Conservation (phyloP, 192 early-diverging fungal genomes). For the Coemansia sp. region DNA sequence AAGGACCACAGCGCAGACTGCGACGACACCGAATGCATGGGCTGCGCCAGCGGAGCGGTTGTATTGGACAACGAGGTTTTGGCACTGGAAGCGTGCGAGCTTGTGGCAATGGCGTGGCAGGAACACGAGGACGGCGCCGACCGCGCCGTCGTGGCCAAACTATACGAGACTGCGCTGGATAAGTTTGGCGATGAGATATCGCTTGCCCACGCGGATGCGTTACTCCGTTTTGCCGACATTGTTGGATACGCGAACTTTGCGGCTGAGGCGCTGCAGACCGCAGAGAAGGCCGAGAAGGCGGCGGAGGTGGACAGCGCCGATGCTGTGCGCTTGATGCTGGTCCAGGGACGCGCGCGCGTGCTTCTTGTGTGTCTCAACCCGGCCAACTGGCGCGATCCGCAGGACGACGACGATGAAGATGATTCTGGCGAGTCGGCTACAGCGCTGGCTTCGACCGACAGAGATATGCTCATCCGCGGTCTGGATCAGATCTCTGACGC, state of each 20-base stretch:
- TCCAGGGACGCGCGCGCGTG: slow-evolving; percentile 30
- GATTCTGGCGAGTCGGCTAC: background rate
- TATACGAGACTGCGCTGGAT: slow-evolving; percentile 62
- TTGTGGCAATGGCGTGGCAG: slow-evolving; percentile 57
- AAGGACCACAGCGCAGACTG: slow-evolving; percentile 59
- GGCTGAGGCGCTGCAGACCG: slow-evolving; percentile 8
- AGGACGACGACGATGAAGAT: slow-evolving; percentile 22
- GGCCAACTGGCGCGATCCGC: slow-evolving; percentile 31
- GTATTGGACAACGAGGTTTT: slow-evolving; percentile 24
- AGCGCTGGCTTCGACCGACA: background rate
- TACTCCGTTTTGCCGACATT: slow-evolving; percentile 34
- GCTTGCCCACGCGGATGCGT: slow-evolving; percentile 23
- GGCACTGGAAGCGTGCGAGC: slow-evolving; percentile 31
- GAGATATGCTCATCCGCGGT: slow-evolving; percentile 22
- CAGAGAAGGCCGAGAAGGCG: slow-evolving; percentile 6
- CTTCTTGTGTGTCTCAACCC: slow-evolving; percentile 29
- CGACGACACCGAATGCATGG: slow-evolving; percentile 57
- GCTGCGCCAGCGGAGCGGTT: slow-evolving; percentile 65
- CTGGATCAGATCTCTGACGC: slow-evolving; percentile 21
- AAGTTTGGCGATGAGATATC: slow-evolving; percentile 40
- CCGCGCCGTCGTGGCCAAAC: slow-evolving; percentile 55
- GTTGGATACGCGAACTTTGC: slow-evolving; percentile 34
- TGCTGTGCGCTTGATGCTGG: slow-evolving; percentile 3
- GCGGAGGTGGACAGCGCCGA: slow-evolving; percentile 1
- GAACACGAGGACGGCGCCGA: slow-evolving; percentile 30